Conservation (phyloP, 305 asterid genomes). For the Solanum hybrid region DNA sequence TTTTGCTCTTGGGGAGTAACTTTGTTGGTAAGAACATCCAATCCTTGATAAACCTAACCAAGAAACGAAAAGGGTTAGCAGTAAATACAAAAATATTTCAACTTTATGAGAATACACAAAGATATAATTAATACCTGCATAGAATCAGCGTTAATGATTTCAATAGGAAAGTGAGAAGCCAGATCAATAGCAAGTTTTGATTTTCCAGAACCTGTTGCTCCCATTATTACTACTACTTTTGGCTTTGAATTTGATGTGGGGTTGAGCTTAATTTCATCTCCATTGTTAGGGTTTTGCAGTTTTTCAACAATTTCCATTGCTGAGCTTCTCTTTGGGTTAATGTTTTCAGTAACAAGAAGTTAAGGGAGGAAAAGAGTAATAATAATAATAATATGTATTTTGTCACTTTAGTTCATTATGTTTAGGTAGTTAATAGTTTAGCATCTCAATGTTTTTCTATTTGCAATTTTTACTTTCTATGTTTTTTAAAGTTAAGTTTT, state of each 20-base stretch:
- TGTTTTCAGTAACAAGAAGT: background rate
- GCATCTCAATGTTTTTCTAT: background rate
- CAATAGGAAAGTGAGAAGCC: conserved; percentile 65
- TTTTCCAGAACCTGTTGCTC: conserved; percentile 86
- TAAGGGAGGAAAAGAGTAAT: background rate
- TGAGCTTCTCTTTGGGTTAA: background rate
- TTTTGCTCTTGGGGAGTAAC: conserved; percentile 61
- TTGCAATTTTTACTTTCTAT: background rate
- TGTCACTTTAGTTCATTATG: background rate
- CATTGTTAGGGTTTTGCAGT: conserved; percentile 1
- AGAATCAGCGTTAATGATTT: conserved; percentile 85
- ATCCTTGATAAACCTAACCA: conserved; percentile 58
- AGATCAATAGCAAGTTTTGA: conserved; percentile 85
- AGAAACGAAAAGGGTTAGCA: background rate
- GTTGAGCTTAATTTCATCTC: background rate
- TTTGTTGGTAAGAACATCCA: conserved; percentile 87
- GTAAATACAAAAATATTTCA: background rate
- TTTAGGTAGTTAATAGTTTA: background rate
- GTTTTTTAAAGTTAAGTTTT: background rate
- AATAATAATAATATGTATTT: background rate
- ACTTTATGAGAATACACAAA: background rate
- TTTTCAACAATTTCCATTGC: conserved; percentile 14
- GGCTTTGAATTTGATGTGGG: conserved; percentile 26
- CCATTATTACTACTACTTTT: conserved; percentile 73
- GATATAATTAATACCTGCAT: conserved; percentile 53